phyloP scores from a whole-genome alignment of 169 alveolate species.

The Cryptosporidium tyzzeri region DNA sequence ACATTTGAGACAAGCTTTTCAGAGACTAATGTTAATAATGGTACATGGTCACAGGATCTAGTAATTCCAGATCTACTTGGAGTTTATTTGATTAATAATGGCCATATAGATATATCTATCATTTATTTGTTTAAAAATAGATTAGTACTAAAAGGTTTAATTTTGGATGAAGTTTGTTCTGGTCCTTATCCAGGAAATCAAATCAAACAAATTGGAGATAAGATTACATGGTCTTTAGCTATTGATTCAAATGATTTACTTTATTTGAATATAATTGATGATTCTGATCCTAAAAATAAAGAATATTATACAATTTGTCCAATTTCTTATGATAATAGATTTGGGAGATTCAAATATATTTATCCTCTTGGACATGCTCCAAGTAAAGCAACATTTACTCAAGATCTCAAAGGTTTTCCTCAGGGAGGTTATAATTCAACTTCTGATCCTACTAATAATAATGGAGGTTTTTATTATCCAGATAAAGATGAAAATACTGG shows the following conservation, averaged over 20 bases:
- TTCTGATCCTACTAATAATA: neutral
- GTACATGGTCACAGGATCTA: conserved; percentile 1
- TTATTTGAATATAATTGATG: neutral
- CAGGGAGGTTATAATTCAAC: conserved; percentile 5
- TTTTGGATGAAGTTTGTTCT: conserved; percentile 19
- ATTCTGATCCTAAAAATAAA: no score
- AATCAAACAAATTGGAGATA: neutral
- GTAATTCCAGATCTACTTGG: neutral
- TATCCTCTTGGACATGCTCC: neutral
- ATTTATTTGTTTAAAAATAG: conserved; percentile 35
- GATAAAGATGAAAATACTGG: neutral
- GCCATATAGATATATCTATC: neutral
- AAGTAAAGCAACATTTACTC: neutral
- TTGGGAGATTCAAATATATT: neutral
- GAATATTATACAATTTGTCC: neutral
- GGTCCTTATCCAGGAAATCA: conserved; percentile 53
- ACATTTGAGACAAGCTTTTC: neutral
- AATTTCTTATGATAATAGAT: no score
- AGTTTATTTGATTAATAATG: neutral
- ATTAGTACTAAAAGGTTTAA: neutral
- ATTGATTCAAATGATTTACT: neutral
- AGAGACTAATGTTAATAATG: conserved; percentile 16
- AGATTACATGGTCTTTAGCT: conserved; percentile 23
- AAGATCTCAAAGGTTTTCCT: neutral
- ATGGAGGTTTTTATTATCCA: conserved; percentile 46